Evolutionary conservation across 2,329 filamentous ascomycete genomes (phyloP).

Genomic region (Alternaria alternata): DNA sequence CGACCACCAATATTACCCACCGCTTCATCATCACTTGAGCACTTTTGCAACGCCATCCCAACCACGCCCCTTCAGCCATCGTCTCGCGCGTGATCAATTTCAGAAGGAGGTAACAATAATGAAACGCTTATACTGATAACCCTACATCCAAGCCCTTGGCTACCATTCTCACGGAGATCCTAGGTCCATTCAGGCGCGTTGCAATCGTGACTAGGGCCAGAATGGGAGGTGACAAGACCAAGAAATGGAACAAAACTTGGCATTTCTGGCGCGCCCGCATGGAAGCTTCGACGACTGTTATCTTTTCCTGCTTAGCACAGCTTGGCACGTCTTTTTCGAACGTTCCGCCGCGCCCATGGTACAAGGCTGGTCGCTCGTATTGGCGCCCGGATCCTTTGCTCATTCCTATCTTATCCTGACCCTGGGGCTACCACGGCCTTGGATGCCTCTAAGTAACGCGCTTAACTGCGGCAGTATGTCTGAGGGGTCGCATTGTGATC

Average conservation of each 20-base stretch:
- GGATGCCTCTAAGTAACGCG: slow-evolving; percentile 23
- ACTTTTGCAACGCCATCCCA: neutral
- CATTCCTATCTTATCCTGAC: slow-evolving; percentile 33
- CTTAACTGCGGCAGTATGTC: slow-evolving; percentile 27
- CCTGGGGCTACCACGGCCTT: slow-evolving; percentile 31
- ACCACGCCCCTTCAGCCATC: slow-evolving; percentile 14
- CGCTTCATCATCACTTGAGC: neutral
- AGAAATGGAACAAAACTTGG: slow-evolving; percentile 9
- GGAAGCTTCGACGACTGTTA: slow-evolving; percentile 28
- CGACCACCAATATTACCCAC: neutral
- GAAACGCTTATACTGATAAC: slow-evolving; percentile 26
- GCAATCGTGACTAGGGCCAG: slow-evolving; percentile 9
- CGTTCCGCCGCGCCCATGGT: slow-evolving; percentile 19
- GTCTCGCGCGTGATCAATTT: slow-evolving; percentile 14
- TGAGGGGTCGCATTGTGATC: slow-evolving; percentile 15
- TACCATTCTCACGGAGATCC: slow-evolving; percentile 7
- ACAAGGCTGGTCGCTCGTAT: slow-evolving; percentile 15
- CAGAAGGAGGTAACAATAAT: slow-evolving; percentile 18
- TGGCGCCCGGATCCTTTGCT: slow-evolving; percentile 22
- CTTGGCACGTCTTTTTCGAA: slow-evolving; percentile 35
- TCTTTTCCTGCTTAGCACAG: slow-evolving; percentile 28
- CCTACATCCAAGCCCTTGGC: slow-evolving; percentile 30
- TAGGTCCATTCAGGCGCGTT: neutral
- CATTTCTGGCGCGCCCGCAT: neutral
- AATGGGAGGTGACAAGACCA: slow-evolving; percentile 16